Percentiles rank a stretch among this genome's conserved stretches.
Evolutionary conservation across 2,329 filamentous ascomycete species (phyloP).

Genomic region (Beauveria rudraprayagi): DNA sequence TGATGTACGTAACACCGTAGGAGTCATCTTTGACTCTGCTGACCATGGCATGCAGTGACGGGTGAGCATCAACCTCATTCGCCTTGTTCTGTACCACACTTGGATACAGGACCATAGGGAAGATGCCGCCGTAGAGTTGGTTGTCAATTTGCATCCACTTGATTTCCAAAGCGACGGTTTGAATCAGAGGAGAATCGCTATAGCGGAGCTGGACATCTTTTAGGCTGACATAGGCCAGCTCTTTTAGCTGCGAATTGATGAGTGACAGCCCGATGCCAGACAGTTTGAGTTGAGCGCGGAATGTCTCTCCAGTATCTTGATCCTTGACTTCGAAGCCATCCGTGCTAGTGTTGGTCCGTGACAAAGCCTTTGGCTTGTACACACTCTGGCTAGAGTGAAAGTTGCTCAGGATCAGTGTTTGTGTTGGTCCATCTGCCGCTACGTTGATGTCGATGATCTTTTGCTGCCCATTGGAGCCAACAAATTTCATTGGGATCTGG

Average conservation of each 20-base stretch:
- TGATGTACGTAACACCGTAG: slow-evolving; percentile 96
- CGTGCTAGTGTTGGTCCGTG: slow-evolving; percentile 39
- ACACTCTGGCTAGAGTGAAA: slow-evolving; percentile 89
- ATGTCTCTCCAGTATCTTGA: slow-evolving; percentile 76
- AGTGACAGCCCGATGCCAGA: slow-evolving; percentile 89
- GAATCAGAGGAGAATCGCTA: slow-evolving; percentile 86
- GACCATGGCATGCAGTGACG: slow-evolving; percentile 84
- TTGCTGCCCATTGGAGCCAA: slow-evolving; percentile 56
- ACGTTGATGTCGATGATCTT: slow-evolving; percentile 98
- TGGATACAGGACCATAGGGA: slow-evolving; percentile 93
- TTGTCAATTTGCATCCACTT: slow-evolving; percentile 99
- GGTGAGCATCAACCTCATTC: slow-evolving; percentile 92
- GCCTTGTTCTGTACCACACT: slow-evolving; percentile 96
- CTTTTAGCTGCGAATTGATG: slow-evolving; percentile 84
- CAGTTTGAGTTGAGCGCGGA: slow-evolving; percentile 80
- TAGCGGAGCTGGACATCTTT: slow-evolving; percentile 86
- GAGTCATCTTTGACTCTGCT: slow-evolving; percentile 97
- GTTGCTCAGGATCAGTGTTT: slow-evolving; percentile 88
- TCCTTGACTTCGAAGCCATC: slow-evolving; percentile 85
- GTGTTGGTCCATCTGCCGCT: slow-evolving; percentile 87
- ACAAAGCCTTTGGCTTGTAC: slow-evolving; percentile 56
- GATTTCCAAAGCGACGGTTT: slow-evolving; percentile 81
- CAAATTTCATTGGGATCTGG: slow-evolving; percentile 85
- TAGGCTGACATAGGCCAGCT: slow-evolving; percentile 89
- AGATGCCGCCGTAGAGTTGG: slow-evolving; percentile 94